These are phyloP conservation scores for Ambrosiella cleistominuta DNA, from an alignment of 2,329 filamentous ascomycete species.

Conservation along the genomic window DNA sequence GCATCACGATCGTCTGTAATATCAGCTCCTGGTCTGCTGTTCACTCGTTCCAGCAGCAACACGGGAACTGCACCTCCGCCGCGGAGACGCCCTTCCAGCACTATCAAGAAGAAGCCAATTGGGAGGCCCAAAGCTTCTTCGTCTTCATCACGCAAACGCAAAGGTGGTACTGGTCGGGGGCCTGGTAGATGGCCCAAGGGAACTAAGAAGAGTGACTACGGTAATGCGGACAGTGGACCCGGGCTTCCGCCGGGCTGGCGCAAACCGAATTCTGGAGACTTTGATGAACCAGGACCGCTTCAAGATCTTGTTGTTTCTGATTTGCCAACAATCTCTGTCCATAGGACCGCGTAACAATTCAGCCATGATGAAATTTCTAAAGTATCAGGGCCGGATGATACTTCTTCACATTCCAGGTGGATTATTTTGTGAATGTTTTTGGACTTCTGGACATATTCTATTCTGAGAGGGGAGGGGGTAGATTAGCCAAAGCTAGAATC, in stretches of 20 bases:
- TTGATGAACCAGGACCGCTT: neutral
- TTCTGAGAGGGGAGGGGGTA: too few relatives aligned
- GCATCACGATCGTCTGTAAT: constrained; percentile 29
- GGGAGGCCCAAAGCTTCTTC: constrained; percentile 14
- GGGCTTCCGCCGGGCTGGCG: constrained; percentile 42
- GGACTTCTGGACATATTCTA: too few relatives aligned
- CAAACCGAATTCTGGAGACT: neutral
- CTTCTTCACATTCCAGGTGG: too few relatives aligned
- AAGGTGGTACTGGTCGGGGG: constrained; percentile 43
- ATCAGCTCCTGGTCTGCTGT: constrained; percentile 20
- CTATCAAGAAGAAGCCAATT: constrained; percentile 16
- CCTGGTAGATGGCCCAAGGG: constrained; percentile 51
- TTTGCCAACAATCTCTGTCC: neutral
- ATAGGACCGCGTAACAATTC: constrained; percentile 3
- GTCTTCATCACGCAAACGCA: constrained; percentile 10
- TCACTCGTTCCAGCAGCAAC: constrained; percentile 17
- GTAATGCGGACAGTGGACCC: constrained; percentile 47
- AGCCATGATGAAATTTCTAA: neutral
- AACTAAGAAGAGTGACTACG: constrained; percentile 50
- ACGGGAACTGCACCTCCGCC: constrained; percentile 16
- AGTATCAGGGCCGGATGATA: neutral
- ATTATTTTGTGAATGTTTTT: too few relatives aligned
- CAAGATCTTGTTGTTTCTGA: neutral
- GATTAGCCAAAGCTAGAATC: too few relatives aligned
- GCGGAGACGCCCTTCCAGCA: constrained; percentile 23